phyloP scores from a whole-genome alignment of 2,329 filamentous ascomycete species.

The Paraphoma chrysanthemicola region DNA sequence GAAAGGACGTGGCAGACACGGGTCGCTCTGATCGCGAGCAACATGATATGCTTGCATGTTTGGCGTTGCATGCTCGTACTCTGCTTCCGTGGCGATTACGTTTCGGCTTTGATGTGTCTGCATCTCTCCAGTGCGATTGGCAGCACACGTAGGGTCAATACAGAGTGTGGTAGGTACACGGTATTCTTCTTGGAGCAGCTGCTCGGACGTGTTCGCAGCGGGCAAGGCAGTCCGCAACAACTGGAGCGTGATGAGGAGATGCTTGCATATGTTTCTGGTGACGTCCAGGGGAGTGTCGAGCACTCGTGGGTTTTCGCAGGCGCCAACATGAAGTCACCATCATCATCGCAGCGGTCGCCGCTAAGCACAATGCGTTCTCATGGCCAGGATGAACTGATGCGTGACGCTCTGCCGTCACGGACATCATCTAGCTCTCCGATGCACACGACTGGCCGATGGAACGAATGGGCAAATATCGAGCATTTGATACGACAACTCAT shows the following conservation, averaged over 20 bases:
- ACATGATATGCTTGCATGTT: conserved; percentile 80
- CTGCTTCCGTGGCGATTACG: conserved; percentile 75
- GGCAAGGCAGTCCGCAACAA: conserved; percentile 45
- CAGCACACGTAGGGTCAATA: conserved; percentile 73
- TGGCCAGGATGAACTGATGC: conserved; percentile 34
- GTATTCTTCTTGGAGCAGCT: conserved; percentile 79
- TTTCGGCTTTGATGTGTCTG: conserved; percentile 75
- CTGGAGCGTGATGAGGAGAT: conserved; percentile 82
- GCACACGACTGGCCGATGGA: conserved; percentile 72
- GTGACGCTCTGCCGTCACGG: conserved; percentile 56
- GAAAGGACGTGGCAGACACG: conserved; percentile 59
- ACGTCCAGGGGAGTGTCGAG: conserved; percentile 81
- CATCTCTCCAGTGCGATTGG: conserved; percentile 75
- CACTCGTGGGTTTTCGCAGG: conserved; percentile 81
- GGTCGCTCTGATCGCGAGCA: conserved; percentile 72
- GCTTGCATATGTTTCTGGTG: conserved; percentile 82
- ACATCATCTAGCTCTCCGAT: conserved; percentile 60
- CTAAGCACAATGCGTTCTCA: conserved; percentile 15
- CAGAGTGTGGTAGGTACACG: conserved; percentile 80
- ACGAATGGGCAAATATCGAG: conserved; percentile 80
- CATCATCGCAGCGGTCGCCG: conserved; percentile 9
- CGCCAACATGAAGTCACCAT: conserved; percentile 45
- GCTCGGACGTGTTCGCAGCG: conserved; percentile 60
- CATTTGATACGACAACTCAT: conserved; percentile 64
- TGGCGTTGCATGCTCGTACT: conserved; percentile 87